phyloP scores from a whole-genome alignment of 2,329 filamentous ascomycete genomes.

The Ophiostoma sp. region DNA sequence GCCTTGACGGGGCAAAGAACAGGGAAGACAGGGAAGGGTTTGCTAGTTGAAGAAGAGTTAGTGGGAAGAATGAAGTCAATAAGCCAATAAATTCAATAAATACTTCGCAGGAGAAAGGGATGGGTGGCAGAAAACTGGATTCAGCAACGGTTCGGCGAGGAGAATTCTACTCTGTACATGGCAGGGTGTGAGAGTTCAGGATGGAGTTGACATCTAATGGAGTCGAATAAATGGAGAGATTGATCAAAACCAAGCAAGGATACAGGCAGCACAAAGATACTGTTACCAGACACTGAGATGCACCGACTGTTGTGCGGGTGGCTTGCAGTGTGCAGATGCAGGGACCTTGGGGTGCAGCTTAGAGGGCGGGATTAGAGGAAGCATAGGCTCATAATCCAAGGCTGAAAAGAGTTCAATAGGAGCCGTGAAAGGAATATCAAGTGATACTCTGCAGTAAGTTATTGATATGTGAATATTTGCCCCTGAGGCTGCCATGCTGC shows the following conservation, averaged over 20 bases:
- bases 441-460: no score
- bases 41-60: background rate
- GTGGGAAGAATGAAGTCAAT: background rate
- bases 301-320: background rate
- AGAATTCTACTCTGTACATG: background rate
- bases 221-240: background rate
- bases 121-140: background rate
- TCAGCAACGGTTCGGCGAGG: slow-evolving; percentile 12
- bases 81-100: background rate
- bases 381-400: background rate
- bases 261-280: background rate
- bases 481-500: slow-evolving; percentile 2
- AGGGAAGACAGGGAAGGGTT: background rate
- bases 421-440: background rate
- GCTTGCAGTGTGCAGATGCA: slow-evolving; percentile 9
- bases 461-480: background rate
- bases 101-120: background rate
- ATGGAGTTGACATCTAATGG: background rate
- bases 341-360: background rate
- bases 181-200: background rate
- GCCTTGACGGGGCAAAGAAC: slow-evolving; percentile 9
- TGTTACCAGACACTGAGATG: background rate
- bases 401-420: background rate
- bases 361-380: background rate
- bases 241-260: background rate